Conservation (phyloP, 1,284 basidiomycete species). For the Cryptococcus jaspeensis region DNA sequence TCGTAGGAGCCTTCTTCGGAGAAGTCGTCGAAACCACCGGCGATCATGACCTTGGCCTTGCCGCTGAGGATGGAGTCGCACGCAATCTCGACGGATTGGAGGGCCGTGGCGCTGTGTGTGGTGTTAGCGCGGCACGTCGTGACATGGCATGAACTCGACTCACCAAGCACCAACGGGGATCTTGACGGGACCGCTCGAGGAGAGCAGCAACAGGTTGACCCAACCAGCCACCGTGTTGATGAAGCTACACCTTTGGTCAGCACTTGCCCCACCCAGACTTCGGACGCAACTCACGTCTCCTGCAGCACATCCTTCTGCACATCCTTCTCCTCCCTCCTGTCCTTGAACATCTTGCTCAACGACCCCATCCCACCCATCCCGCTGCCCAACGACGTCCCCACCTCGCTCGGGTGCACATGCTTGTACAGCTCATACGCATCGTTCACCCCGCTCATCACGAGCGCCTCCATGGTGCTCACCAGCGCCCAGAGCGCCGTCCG, state of each 20-base stretch:
- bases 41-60: constrained; percentile 99
- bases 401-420: constrained; percentile 92
- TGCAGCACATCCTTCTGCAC: constrained; percentile 98
- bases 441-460: constrained; percentile 95
- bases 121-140: not conserved
- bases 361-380: constrained; percentile 96
- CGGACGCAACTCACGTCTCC: constrained; percentile 71
- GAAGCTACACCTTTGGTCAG: constrained; percentile 60
- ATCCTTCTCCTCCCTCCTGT: constrained; percentile 93
- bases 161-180: constrained; percentile 98
- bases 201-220: constrained; percentile 91
- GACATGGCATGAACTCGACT: constrained; percentile 29
- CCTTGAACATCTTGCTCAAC: constrained; percentile 95
- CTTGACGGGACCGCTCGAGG: constrained; percentile 95
- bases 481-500: constrained; percentile 96
- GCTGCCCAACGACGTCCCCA: constrained; percentile 86
- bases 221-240: constrained; percentile 98
- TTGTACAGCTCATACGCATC: constrained; percentile 98
- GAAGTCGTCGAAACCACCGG: constrained; percentile 97
- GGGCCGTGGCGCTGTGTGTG: constrained; percentile 74
- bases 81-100: constrained; percentile 98
- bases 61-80: constrained; percentile 89
- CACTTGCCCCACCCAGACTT: not conserved
- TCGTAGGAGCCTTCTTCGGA: constrained; percentile 96
- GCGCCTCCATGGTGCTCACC: constrained; percentile 88